A percentile compares a stretch with the other conserved stretches of the same genome.
These are phyloP conservation scores for Syncephalastrum monosporum DNA, from an alignment of 371 early-diverging fungal genomes.

Conservation along the genomic window DNA sequence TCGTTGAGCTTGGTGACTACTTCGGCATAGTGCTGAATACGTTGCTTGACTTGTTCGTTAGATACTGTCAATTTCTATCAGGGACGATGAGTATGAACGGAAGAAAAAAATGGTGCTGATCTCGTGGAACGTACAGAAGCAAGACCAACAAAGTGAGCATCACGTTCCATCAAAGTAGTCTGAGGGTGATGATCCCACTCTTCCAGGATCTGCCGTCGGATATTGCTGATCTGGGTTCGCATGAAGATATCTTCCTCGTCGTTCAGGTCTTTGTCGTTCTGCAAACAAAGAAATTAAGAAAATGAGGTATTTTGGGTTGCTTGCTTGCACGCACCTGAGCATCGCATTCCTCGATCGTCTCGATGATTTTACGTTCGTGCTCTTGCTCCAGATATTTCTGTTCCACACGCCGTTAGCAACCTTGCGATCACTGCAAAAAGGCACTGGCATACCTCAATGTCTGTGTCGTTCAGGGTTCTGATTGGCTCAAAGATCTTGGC, in stretches of 20 bases:
- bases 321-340: slow-evolving; percentile 33
- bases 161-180: not conserved
- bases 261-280: slow-evolving; percentile 9
- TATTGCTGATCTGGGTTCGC: slow-evolving; percentile 9
- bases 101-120: not conserved
- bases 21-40: slow-evolving; percentile 10
- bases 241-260: slow-evolving; percentile 7
- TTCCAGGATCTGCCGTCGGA: slow-evolving; percentile 14
- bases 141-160: not conserved
- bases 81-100: not conserved
- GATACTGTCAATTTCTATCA: not conserved
- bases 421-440: not conserved
- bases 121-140: not conserved
- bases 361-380: slow-evolving; percentile 72
- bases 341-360: slow-evolving; percentile 70
- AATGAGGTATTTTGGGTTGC: too few species aligned
- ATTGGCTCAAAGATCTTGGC: slow-evolving; percentile 67
- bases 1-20: slow-evolving; percentile 16
- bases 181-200: slow-evolving; percentile 21
- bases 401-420: not conserved
- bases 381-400: slow-evolving; percentile 68
- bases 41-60: slow-evolving; percentile 6
- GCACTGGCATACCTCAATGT: slow-evolving; percentile 60
- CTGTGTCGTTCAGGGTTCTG: slow-evolving; percentile 66
- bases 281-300: not conserved